Evolutionary conservation across 768 basidiomycete species (phyloP).

Genomic region (Boletales sp.): DNA sequence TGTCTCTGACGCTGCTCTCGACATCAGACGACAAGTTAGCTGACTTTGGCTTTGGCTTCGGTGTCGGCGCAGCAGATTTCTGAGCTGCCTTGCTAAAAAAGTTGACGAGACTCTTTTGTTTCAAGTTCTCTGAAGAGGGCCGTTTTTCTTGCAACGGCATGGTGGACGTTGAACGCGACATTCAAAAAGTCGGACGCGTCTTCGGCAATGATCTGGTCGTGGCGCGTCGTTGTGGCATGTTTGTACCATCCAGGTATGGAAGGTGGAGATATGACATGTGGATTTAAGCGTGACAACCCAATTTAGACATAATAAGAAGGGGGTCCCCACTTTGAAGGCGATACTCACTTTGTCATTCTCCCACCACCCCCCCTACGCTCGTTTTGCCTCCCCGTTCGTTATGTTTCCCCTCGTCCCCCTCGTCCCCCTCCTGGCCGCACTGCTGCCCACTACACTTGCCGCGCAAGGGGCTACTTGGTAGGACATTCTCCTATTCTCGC

Average conservation of each 20-base stretch:
- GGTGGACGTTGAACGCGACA: conserved; percentile 10
- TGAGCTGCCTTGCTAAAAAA: conserved; percentile 53
- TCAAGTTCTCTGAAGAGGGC: conserved; percentile 42
- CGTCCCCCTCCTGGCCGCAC: conserved; percentile 13
- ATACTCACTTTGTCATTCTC: not conserved
- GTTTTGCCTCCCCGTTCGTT: conserved; percentile 13
- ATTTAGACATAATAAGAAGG: not conserved
- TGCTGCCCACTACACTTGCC: conserved; percentile 18
- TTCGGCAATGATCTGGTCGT: not conserved
- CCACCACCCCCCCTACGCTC: conserved; percentile 6
- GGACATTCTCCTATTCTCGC: not conserved
- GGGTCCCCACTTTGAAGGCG: not conserved
- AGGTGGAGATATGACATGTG: no score
- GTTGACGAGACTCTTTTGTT: conserved; percentile 72
- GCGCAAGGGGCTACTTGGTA: conserved; percentile 29
- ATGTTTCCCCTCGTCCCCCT: conserved; percentile 19
- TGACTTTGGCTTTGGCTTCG: conserved; percentile 25
- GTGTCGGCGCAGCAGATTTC: conserved; percentile 19
- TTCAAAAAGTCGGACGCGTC: not conserved
- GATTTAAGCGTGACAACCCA: not conserved
- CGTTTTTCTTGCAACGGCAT: conserved; percentile 32
- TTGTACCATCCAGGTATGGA: conserved; percentile 6
- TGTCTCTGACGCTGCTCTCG: conserved; percentile 46
- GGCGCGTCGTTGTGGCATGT: conserved; percentile 18
- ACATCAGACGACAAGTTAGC: conserved; percentile 45